These are phyloP conservation scores for Irpex sp. DNA, from an alignment of 1,284 basidiomycete genomes.

Conservation along the genomic window DNA sequence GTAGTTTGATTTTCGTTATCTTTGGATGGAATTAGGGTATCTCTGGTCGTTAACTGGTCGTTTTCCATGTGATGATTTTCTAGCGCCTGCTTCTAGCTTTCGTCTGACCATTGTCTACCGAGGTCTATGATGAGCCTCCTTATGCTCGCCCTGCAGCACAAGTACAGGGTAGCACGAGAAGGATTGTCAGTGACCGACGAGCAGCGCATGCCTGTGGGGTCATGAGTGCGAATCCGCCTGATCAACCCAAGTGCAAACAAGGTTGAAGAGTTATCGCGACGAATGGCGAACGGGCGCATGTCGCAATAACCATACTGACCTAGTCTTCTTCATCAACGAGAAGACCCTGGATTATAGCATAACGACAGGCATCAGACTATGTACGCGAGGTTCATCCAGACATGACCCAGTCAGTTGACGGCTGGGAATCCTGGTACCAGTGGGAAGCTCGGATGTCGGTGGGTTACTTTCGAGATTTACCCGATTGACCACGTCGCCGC, in stretches of 20 bases:
- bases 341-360: background rate
- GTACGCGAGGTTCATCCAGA: slow-evolving; percentile 13
- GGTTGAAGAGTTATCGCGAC: background rate
- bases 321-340: background rate
- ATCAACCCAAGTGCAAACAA: background rate
- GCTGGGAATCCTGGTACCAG: slow-evolving; percentile 16
- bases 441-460: slow-evolving; percentile 24
- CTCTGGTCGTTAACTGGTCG: background rate
- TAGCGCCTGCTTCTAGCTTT: background rate
- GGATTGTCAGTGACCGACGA: background rate
- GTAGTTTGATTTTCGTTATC: background rate
- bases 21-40: background rate
- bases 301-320: slow-evolving; percentile 1
- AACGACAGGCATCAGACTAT: slow-evolving; percentile 6
- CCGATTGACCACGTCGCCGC: slow-evolving; percentile 21
- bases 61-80: background rate
- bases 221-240: background rate
- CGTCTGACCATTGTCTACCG: background rate
- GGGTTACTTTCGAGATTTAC: slow-evolving; percentile 26
- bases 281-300: background rate
- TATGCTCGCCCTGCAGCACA: background rate
- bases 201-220: background rate
- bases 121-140: background rate
- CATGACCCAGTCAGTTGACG: slow-evolving; percentile 24
- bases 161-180: background rate